Evolutionary conservation across 768 basidiomycete genomes (phyloP), one percentile per base, ranked within the genome.

Genomic region (Panaeolus cyanescens): DNA sequence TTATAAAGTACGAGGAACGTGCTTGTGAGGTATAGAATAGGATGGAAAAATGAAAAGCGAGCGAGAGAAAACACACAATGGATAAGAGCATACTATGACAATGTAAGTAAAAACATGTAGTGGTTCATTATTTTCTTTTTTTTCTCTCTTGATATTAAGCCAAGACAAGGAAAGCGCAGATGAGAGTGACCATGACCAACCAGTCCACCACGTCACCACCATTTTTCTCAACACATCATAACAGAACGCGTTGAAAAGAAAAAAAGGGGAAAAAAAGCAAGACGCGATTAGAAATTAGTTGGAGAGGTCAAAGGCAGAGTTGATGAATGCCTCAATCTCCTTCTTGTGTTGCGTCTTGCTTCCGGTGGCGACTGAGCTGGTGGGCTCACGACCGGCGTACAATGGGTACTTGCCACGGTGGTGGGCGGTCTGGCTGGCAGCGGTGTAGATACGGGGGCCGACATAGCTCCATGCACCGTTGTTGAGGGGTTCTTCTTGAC

Each of bases 391-490:
- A 17, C 97, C 95, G 37, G 96, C 96, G 70, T 97, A 97, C 70
- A 81, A 80, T 10, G 96, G 92, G 71, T 94, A 93, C 77, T 96
- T 95, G 72, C 87, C 87, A 76, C 87, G 87, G 79, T 99, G 97
- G 76, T 97, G 83, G 73, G 91, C 80, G 5, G 96, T 96, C 78
- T 93, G 83, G 68, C 89, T 88, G 53, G 92, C 89, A n/a, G 96
- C 95, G 45, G 96, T 99, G 74, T 91, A 88, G 70, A 99, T 89
- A 59, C 96, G 88, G 50, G 95, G 92, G 25, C 92, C 95, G 61
- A 97, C 88, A 71, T 99, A 97, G 39, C 91, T 93, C 97, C 97
- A 99, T 1, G 94, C 89, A 66, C 97, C 97, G 69, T 95, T 95
- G 82, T 99, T 99, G 66, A 99, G 78, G 15, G 97, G 96, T 75